Evolutionary conservation across 2,329 filamentous ascomycete species (phyloP).

Genomic region (Beauveria sp.): DNA sequence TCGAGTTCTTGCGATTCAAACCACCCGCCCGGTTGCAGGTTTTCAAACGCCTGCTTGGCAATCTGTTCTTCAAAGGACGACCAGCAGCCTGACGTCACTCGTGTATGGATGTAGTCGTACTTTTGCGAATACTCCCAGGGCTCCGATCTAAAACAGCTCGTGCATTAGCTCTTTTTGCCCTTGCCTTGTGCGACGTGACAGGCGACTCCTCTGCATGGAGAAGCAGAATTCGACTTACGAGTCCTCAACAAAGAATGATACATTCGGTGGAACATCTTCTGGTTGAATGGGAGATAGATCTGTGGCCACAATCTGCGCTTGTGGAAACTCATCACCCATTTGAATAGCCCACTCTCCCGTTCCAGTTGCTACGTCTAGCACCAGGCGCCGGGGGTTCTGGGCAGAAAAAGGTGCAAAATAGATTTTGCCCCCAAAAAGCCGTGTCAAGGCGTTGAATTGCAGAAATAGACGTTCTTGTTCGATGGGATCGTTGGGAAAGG

Average conservation of each 20-base stretch:
- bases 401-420: conserved; percentile 36
- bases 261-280: conserved; percentile 59
- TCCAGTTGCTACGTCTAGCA: conserved; percentile 39
- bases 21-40: conserved; percentile 44
- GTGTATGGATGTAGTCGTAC: conserved; percentile 48
- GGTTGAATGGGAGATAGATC: conserved; percentile 64
- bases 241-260: conserved; percentile 68
- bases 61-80: conserved; percentile 39
- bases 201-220: neutral
- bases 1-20: conserved; percentile 46
- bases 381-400: conserved; percentile 26
- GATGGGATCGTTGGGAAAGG: conserved; percentile 36
- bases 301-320: conserved; percentile 51
- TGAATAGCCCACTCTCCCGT: conserved; percentile 57
- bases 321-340: conserved; percentile 55
- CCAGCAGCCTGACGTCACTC: conserved; percentile 43
- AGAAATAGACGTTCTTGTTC: conserved; percentile 35
- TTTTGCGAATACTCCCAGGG: conserved; percentile 46
- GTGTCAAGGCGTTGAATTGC: conserved; percentile 30
- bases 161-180: neutral
- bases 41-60: conserved; percentile 43
- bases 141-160: conserved; percentile 28
- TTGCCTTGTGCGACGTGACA: neutral
- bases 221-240: conserved; percentile 23
- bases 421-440: conserved; percentile 31